A percentile compares a stretch with the other conserved stretches of the same genome.
Evolutionary conservation across 176 grass and related monocot genomes (phyloP).

Genomic region (Musa schizocarpa): DNA sequence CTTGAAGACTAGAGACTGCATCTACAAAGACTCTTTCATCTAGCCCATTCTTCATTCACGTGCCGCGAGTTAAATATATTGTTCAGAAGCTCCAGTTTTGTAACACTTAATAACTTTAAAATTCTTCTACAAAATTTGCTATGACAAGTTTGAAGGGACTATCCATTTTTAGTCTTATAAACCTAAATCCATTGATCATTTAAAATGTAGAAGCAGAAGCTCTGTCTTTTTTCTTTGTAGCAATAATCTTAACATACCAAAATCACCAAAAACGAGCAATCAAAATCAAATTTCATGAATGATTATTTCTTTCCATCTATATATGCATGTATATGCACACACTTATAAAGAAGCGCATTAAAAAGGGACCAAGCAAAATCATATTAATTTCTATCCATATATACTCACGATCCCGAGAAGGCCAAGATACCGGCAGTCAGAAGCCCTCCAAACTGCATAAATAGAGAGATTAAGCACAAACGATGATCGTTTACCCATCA

Average conservation of each 20-base stretch:
- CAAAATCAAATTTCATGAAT: too few relatives aligned
- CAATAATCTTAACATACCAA: too few relatives aligned
- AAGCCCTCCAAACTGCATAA: constrained; percentile 79
- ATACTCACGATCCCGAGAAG: constrained; percentile 88
- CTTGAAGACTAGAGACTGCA: background rate
- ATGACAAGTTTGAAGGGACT: too few relatives aligned
- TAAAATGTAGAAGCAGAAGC: too few relatives aligned
- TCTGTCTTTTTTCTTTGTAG: too few relatives aligned
- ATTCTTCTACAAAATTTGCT: too few relatives aligned
- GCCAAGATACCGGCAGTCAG: constrained; percentile 66
- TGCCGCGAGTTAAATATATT: background rate
- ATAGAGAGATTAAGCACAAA: background rate
- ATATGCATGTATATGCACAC: background rate
- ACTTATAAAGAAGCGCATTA: background rate
- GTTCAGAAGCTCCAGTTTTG: background rate
- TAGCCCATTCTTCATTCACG: background rate
- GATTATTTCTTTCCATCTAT: too few relatives aligned
- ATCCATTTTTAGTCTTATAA: too few relatives aligned
- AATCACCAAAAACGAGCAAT: too few relatives aligned
- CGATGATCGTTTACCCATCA: background rate
- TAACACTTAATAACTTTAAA: background rate
- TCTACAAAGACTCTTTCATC: background rate
- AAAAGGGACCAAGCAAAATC: background rate
- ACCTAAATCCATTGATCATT: too few relatives aligned
- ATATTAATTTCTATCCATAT: background rate